Conservation (phyloP, 768 basidiomycete species). For the Pleurotus salmoneostramineus region DNA sequence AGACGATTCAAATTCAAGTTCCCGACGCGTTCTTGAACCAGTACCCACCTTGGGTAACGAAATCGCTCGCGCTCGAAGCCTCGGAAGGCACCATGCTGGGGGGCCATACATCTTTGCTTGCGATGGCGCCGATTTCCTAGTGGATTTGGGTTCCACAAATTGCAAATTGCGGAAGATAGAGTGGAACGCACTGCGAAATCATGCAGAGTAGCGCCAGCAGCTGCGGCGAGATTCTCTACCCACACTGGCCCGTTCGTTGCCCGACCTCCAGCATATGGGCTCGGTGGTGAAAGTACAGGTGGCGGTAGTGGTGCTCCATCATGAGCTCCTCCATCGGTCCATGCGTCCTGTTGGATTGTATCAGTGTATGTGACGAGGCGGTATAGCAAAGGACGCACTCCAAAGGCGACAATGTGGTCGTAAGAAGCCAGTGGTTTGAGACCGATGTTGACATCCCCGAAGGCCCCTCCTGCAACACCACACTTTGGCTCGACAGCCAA, state of each 20-base stretch:
- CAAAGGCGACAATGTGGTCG: conserved; percentile 49
- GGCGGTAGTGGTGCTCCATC: conserved; percentile 39
- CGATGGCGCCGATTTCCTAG: conserved; percentile 24
- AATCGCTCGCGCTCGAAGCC: conserved; percentile 14
- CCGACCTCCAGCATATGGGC: conserved; percentile 45
- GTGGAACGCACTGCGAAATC: conserved; percentile 43
- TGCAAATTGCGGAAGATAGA: neutral
- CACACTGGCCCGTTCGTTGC: conserved; percentile 48
- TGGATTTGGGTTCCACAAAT: neutral
- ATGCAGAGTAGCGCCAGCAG: conserved; percentile 34
- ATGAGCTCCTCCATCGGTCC: conserved; percentile 32
- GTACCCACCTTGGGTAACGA: conserved; percentile 22
- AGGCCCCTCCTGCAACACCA: conserved; percentile 31
- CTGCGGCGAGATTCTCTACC: conserved; percentile 41
- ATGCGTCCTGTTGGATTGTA: conserved; percentile 28
- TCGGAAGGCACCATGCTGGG: neutral
- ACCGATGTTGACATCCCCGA: conserved; percentile 43
- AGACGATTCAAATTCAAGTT: neutral
- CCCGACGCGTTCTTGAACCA: neutral
- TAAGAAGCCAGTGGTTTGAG: conserved; percentile 27
- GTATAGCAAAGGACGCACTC: conserved; percentile 25
- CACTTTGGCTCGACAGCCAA: conserved; percentile 46
- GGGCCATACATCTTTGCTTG: conserved; percentile 21
- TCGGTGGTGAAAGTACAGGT: conserved; percentile 36
- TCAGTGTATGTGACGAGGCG: conserved; percentile 15